A percentile compares a stretch with the other conserved stretches of the same genome.
phyloP scores from a whole-genome alignment of 2,329 filamentous ascomycete species.

The Magnaporthiopsis incrustans region DNA sequence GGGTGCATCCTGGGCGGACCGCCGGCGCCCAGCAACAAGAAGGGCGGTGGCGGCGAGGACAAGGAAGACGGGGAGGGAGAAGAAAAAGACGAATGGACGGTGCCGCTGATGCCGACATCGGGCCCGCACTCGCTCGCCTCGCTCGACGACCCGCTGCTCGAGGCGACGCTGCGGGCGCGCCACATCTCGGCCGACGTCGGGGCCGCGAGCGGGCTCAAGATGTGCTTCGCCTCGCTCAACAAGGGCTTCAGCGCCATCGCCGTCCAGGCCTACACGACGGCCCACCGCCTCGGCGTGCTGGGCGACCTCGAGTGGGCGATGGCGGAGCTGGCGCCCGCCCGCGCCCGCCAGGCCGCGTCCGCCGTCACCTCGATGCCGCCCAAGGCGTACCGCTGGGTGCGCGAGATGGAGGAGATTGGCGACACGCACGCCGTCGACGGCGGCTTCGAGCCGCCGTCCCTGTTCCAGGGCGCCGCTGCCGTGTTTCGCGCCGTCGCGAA shows the following conservation, averaged over 20 bases:
- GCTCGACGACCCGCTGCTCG: slow-evolving; percentile 22
- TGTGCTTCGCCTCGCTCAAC: slow-evolving; percentile 54
- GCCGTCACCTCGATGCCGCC: slow-evolving; percentile 48
- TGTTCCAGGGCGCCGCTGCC: slow-evolving; percentile 53
- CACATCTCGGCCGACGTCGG: slow-evolving; percentile 43
- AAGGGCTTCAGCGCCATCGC: slow-evolving; percentile 63
- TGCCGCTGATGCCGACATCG: slow-evolving; percentile 27
- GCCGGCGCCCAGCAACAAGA: slow-evolving; percentile 25
- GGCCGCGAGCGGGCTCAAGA: slow-evolving; percentile 52
- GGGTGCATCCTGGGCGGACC: slow-evolving; percentile 50
- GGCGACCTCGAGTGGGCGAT: slow-evolving; percentile 50
- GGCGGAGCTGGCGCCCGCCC: slow-evolving; percentile 36
- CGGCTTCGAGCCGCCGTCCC: slow-evolving; percentile 41
- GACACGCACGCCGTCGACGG: slow-evolving; percentile 57
- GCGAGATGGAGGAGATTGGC: slow-evolving; percentile 70
- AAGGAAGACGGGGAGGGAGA: background rate
- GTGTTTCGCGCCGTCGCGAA: slow-evolving; percentile 56
- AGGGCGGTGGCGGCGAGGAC: slow-evolving; percentile 9
- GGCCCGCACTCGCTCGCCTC: slow-evolving; percentile 28
- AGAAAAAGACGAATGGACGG: slow-evolving; percentile 11
- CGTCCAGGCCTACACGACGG: slow-evolving; percentile 64
- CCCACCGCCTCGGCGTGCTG: slow-evolving; percentile 54
- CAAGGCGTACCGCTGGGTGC: slow-evolving; percentile 72
- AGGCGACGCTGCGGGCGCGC: slow-evolving; percentile 36
- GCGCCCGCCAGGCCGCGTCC: slow-evolving; percentile 36